Base-by-base conservation (phyloP, 2,329 filamentous ascomycete genomes). In the Pseudocercospora eumusae region DNA sequence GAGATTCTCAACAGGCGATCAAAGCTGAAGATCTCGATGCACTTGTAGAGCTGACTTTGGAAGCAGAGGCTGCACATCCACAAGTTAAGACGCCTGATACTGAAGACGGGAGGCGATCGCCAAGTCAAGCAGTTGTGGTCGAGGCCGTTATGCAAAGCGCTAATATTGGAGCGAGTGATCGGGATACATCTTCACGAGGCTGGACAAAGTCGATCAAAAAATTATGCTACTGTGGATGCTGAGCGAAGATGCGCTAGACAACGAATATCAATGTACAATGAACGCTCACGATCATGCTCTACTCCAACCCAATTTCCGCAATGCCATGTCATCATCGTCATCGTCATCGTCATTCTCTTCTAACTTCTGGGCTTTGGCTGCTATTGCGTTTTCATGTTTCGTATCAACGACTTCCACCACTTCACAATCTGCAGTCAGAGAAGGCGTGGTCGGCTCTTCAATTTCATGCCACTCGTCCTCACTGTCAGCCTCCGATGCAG, bases 1-100 rank as follows among this genome's bases (percentile, higher is more conserved):
- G 54, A 18, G 54, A 56, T n/a, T 44, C 54, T 15, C 54, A 56
- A 11, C 31, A 56, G n/a, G 54, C 40, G 20, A 36, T 45, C 33
- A 45, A 56, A 56, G 33, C 33, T 7, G 33, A 42, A 6, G 54
- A 56, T 20, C 31, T 56, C 9, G 28, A 42, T 18, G 13, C 54
- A 13, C 54, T 44, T 4, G 31, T 20, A 5, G 25, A 44, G 8
- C n/a, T 56, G 54, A 56, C 33, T 7, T 15, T 56, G 33, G 36
- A 56, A 4, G 36, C 45, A 3, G 54, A 56, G 5, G 36, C 54
- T 18, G 54, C 54, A 28, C 54, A 45, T 45, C 54, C 54, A 7
- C 54, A 56, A n/a, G 54, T 56, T 11, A 42, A 45, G 44, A 36
- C 28, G 25, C n/a, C 7, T 40, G 18, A 40, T 5, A 3, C 18